Conservation (phyloP, 2,329 filamentous ascomycete species). For the Annulohypoxylon truncatum region DNA sequence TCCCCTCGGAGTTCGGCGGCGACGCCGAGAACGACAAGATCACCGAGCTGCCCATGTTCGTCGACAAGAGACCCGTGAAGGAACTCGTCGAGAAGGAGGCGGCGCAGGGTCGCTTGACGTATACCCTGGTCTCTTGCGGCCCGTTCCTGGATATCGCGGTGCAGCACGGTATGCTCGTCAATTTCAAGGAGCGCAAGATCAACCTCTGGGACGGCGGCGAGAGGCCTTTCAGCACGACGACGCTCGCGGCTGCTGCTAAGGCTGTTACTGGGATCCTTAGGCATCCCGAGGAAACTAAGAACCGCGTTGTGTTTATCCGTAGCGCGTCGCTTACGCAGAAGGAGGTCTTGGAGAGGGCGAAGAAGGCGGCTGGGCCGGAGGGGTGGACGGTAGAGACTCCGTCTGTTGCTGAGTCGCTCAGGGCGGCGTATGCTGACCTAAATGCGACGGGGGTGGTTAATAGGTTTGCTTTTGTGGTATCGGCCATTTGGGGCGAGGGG, state of each 20-base stretch:
- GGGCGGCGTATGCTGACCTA: constrained; percentile 48
- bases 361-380: constrained; percentile 41
- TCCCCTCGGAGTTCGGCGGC: constrained; percentile 68
- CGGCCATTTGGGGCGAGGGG: constrained; percentile 50
- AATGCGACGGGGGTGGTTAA: constrained; percentile 48
- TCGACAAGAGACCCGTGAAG: constrained; percentile 29
- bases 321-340: constrained; percentile 63
- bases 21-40: constrained; percentile 47
- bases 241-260: constrained; percentile 58
- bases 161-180: constrained; percentile 29
- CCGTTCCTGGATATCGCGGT: constrained; percentile 47
- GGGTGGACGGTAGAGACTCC: constrained; percentile 45
- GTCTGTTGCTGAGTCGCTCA: constrained; percentile 46
- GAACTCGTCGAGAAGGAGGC: constrained; percentile 41
- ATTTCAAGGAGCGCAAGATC: constrained; percentile 45
- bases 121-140: constrained; percentile 57
- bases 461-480: constrained; percentile 47
- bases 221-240: constrained; percentile 58
- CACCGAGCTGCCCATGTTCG: constrained; percentile 37
- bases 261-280: constrained; percentile 61
- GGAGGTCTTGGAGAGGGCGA: constrained; percentile 56
- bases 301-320: constrained; percentile 64
- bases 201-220: constrained; percentile 63
- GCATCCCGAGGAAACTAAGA: constrained; percentile 60
- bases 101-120: constrained; percentile 36